Conservation (phyloP, 2,329 filamentous ascomycete genomes). For the Monosporascus sp. region DNA sequence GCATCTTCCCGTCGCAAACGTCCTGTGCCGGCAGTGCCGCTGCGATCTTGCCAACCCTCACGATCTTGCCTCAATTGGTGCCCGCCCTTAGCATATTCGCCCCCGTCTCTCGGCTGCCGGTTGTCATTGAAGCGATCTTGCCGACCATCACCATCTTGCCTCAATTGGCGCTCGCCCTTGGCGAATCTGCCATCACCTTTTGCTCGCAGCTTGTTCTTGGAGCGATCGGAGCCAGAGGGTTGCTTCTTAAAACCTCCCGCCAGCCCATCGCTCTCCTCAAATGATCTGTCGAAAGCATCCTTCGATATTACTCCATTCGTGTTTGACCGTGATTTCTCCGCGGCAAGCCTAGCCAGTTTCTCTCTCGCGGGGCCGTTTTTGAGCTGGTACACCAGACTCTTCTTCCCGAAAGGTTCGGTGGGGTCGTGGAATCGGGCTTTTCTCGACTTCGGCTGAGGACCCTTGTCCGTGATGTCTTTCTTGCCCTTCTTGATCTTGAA, state of each 20-base stretch:
- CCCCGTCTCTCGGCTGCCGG: too few species aligned
- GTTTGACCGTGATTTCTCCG: constrained; percentile 7
- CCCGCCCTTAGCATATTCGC: too few species aligned
- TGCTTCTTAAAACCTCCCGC: not conserved
- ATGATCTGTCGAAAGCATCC: not conserved
- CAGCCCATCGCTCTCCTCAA: not conserved
- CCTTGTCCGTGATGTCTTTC: constrained; percentile 45
- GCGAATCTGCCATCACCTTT: not conserved
- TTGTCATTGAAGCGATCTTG: too few species aligned
- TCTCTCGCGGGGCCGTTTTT: constrained; percentile 41
- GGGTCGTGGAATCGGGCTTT: constrained; percentile 49
- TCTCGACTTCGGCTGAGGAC: constrained; percentile 39
- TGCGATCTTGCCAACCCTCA: too few species aligned
- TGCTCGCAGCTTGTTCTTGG: not conserved
- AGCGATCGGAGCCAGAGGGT: too few species aligned
- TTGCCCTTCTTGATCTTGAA: constrained; percentile 43
- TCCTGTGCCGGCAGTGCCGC: too few species aligned
- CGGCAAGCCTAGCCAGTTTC: constrained; percentile 13
- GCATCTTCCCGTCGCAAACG: not conserved
- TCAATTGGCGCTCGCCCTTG: not conserved
- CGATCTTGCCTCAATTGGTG: too few species aligned
- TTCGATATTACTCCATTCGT: constrained; percentile 5
- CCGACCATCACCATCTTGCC: not conserved
- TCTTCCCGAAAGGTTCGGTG: constrained; percentile 45
- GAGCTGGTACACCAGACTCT: constrained; percentile 50